Evolutionary conservation across 441 rosid genomes (phyloP).

Genomic region (Arabidopsis hybrid): DNA sequence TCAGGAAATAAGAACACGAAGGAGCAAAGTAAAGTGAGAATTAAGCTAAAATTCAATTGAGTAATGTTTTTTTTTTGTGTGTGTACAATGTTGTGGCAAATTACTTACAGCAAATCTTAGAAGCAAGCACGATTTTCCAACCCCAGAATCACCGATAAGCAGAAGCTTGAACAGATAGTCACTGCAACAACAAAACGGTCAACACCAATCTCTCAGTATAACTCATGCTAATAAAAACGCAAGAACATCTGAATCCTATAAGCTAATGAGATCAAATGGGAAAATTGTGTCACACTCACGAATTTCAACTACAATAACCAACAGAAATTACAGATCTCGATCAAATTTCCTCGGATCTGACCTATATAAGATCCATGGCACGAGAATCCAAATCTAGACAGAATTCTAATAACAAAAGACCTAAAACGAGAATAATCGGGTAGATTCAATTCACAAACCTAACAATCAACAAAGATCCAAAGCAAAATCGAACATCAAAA

Average conservation of each 20-base stretch:
- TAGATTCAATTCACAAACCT: not conserved
- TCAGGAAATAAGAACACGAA: not conserved
- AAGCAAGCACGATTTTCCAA: conserved; percentile 85
- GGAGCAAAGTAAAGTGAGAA: conserved; percentile 1
- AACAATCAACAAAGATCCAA: conserved; percentile 15
- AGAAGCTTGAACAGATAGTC: conserved; percentile 86
- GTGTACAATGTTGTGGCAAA: conserved; percentile 6
- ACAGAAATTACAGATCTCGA: conserved; percentile 25
- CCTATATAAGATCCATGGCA: conserved; percentile 3
- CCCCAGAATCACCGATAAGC: conserved; percentile 86
- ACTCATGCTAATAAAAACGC: not conserved
- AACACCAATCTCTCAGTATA: conserved; percentile 6
- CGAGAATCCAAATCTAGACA: conserved; percentile 18
- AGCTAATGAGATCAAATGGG: not conserved
- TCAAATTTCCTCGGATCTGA: conserved; percentile 31
- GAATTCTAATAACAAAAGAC: not conserved
- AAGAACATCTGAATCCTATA: not conserved
- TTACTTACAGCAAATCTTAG: conserved; percentile 78
- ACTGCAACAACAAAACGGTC: conserved; percentile 38
- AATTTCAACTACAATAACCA: not conserved
- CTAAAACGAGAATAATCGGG: not conserved
- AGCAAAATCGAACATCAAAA: not conserved
- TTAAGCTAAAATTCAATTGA: not conserved
- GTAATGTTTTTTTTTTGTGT: not conserved
- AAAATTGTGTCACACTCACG: not conserved